Conservation (phyloP, 768 basidiomycete genomes). For the Astraeus odoratus region DNA sequence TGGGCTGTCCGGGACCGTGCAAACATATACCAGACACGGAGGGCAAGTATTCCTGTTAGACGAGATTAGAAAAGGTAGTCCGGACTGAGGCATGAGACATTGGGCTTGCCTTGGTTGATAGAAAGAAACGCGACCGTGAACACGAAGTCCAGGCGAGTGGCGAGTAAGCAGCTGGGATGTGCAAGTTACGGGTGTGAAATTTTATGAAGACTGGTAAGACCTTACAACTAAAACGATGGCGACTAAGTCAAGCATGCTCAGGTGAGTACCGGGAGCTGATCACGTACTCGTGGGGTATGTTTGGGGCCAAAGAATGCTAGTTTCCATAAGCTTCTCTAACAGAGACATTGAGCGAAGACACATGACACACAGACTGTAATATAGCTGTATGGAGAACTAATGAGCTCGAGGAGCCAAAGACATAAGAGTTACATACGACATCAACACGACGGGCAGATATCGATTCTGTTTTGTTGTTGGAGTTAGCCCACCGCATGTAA, state of each 20-base stretch:
- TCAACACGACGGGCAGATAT: slow-evolving; percentile 3
- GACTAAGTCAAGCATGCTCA: neutral
- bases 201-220: neutral
- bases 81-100: neutral
- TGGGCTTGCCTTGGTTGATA: too few species aligned
- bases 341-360: too few species aligned
- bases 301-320: too few species aligned
- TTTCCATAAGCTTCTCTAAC: too few species aligned
- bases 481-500: neutral
- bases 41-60: slow-evolving; percentile 4
- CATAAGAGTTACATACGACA: neutral
- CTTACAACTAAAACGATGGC: slow-evolving; percentile 1
- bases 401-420: too few species aligned
- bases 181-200: neutral
- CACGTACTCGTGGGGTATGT: too few species aligned
- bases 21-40: slow-evolving; percentile 9
- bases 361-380: too few species aligned
- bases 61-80: neutral
- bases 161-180: too few species aligned
- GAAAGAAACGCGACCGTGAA: too few species aligned
- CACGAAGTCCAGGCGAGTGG: too few species aligned
- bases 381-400: too few species aligned
- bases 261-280: neutral
- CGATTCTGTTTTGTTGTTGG: slow-evolving; percentile 2
- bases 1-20: neutral